Conservation (phyloP, 805 yeast species). For the Kluyveromyces aestuarii region DNA sequence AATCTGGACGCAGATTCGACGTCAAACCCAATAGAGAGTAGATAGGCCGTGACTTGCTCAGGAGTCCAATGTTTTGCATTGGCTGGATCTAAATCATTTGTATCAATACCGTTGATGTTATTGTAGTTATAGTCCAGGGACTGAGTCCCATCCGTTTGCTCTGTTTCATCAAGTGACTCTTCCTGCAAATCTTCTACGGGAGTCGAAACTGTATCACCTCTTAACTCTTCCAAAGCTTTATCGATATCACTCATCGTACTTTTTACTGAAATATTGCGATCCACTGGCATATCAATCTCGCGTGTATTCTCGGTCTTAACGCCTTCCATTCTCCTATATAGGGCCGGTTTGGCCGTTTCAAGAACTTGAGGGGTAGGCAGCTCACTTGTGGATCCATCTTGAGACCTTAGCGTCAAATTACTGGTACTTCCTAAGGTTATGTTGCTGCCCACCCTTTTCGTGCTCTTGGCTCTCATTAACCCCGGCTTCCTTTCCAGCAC, state of each 20-base stretch:
- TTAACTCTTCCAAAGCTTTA: constrained; percentile 57
- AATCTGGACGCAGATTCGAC: constrained; percentile 67
- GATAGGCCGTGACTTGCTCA: constrained; percentile 72
- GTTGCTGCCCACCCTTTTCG: constrained; percentile 36
- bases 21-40: constrained; percentile 66
- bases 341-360: constrained; percentile 16
- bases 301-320: constrained; percentile 1
- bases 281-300: constrained; percentile 4
- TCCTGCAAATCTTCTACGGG: constrained; percentile 9
- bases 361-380: constrained; percentile 21
- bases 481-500: constrained; percentile 33
- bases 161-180: constrained; percentile 8
- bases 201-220: constrained; percentile 21
- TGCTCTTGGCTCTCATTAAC: constrained; percentile 47
- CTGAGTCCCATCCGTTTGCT: constrained; percentile 6
- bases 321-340: neutral
- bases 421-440: constrained; percentile 13
- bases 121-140: constrained; percentile 9
- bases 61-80: constrained; percentile 70
- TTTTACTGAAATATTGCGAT: constrained; percentile 35
- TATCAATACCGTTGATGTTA: constrained; percentile 14
- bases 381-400: constrained; percentile 16
- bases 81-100: constrained; percentile 36
- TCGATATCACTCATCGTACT: constrained; percentile 64
- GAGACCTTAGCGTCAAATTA: constrained; percentile 11